A percentile compares a stretch with the other conserved stretches of the same genome.
These are phyloP conservation scores for Kurtzmaniella natalensis DNA, from an alignment of 1,139 yeast genomes.

Conservation along the genomic window DNA sequence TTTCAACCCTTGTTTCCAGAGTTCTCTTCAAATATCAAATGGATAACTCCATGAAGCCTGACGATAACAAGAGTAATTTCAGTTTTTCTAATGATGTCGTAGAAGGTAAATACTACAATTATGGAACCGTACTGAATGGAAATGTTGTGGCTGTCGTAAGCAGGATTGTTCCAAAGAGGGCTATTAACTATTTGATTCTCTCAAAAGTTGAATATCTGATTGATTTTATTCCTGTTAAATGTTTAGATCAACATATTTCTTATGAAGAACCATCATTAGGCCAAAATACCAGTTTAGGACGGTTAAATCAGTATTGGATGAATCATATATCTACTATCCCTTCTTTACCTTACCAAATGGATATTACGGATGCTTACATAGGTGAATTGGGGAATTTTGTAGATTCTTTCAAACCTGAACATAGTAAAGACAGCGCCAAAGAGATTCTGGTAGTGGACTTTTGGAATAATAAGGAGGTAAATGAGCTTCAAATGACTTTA, in stretches of 20 bases:
- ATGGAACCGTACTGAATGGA: conserved; percentile 23
- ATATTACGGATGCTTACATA: conserved; percentile 12
- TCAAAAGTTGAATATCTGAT: conserved; percentile 24
- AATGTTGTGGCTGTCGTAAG: conserved; percentile 20
- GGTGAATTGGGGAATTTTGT: conserved; percentile 18
- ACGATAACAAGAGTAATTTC: conserved; percentile 14
- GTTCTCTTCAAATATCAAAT: conserved; percentile 25
- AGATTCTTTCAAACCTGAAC: conserved; percentile 15
- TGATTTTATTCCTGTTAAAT: conserved; percentile 15
- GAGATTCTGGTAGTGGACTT: conserved; percentile 14
- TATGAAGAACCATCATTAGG: neutral
- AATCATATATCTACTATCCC: conserved; percentile 17
- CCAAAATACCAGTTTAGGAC: conserved; percentile 1
- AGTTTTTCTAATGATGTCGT: conserved; percentile 17
- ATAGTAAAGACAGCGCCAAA: conserved; percentile 7
- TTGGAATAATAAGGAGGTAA: conserved; percentile 17
- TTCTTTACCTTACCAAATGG: conserved; percentile 10
- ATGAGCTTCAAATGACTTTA: conserved; percentile 22
- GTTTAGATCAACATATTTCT: neutral
- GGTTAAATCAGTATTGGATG: conserved; percentile 11
- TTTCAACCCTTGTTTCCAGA: conserved; percentile 16
- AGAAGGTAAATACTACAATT: conserved; percentile 27
- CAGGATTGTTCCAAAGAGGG: conserved; percentile 26
- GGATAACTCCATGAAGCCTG: conserved; percentile 18
- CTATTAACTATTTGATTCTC: conserved; percentile 25